Evolutionary conservation across 495 filamentous ascomycete genomes (phyloP).

Genomic region (Articulospora tetracladia): DNA sequence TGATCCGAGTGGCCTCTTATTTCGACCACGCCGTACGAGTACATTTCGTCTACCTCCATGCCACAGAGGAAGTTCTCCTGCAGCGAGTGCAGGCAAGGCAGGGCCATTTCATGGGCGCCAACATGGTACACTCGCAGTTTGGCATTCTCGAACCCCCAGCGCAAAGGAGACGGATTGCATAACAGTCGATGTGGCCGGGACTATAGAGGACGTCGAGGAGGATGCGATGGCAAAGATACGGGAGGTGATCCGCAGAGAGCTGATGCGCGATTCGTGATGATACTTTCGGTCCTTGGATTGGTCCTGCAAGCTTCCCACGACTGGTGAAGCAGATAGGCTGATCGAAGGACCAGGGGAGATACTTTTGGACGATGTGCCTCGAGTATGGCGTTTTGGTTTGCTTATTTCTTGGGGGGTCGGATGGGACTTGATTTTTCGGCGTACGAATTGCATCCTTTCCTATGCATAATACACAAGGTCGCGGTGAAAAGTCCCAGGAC

Average conservation of each 20-base stretch:
- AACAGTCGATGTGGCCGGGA: conserved; percentile 70
- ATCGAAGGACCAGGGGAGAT: no score
- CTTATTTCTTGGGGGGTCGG: not conserved
- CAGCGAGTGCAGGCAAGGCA: conserved; percentile 67
- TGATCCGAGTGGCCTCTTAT: conserved; percentile 87
- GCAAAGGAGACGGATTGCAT: conserved; percentile 80
- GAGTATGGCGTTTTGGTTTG: not conserved
- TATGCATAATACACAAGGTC: not conserved
- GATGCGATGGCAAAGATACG: conserved; percentile 55
- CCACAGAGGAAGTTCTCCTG: conserved; percentile 68
- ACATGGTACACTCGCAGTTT: conserved; percentile 96
- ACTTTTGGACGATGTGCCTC: no score
- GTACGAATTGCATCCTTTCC: not conserved
- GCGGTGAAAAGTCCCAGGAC: not conserved
- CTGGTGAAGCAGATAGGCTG: not conserved
- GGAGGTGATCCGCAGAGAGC: conserved; percentile 12
- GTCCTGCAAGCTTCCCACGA: not conserved
- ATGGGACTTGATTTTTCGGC: not conserved
- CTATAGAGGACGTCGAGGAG: conserved; percentile 61
- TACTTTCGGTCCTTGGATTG: not conserved
- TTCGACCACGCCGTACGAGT: conserved; percentile 60
- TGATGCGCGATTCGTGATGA: conserved; percentile 10
- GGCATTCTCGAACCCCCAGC: conserved; percentile 76
- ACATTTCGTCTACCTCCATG: conserved; percentile 90
- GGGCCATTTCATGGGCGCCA: conserved; percentile 94